phyloP scores from a whole-genome alignment of 805 yeast species.

The Wickerhamomyces rabaulensis region DNA sequence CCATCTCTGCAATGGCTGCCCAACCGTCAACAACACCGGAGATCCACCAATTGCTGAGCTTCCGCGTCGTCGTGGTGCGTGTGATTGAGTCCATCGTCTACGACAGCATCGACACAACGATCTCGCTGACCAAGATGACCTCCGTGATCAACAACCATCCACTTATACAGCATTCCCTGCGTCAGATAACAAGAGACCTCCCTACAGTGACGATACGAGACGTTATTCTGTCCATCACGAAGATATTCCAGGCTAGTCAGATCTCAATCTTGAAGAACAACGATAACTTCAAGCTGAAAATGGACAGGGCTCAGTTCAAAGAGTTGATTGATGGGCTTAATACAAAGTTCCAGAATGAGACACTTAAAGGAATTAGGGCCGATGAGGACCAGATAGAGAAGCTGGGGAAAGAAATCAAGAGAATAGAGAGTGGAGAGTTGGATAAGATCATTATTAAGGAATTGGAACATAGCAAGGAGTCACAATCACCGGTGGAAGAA shows the following conservation, averaged over 20 bases:
- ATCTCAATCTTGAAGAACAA: conserved; percentile 20
- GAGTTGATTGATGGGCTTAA: conserved; percentile 8
- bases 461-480: conserved; percentile 3
- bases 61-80: conserved; percentile 20
- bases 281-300: conserved; percentile 20
- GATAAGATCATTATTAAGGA: conserved; percentile 15
- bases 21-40: not conserved
- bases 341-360: conserved; percentile 7
- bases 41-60: conserved; percentile 10
- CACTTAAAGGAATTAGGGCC: conserved; percentile 6
- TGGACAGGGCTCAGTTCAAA: conserved; percentile 17
- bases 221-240: conserved; percentile 22
- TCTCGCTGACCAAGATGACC: conserved; percentile 19
- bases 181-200: not conserved
- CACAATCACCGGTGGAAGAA: not conserved
- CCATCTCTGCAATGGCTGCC: not conserved
- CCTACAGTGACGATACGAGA: conserved; percentile 15
- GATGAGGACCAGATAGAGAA: conserved; percentile 12
- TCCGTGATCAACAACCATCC: conserved; percentile 18
- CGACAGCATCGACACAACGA: conserved; percentile 18
- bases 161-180: conserved; percentile 3
- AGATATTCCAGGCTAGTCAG: conserved; percentile 17
- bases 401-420: conserved; percentile 10
- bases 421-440: conserved; percentile 18
- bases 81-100: conserved; percentile 23